phyloP scores from a whole-genome alignment of 805 yeast species.

The Candida ovalis region DNA sequence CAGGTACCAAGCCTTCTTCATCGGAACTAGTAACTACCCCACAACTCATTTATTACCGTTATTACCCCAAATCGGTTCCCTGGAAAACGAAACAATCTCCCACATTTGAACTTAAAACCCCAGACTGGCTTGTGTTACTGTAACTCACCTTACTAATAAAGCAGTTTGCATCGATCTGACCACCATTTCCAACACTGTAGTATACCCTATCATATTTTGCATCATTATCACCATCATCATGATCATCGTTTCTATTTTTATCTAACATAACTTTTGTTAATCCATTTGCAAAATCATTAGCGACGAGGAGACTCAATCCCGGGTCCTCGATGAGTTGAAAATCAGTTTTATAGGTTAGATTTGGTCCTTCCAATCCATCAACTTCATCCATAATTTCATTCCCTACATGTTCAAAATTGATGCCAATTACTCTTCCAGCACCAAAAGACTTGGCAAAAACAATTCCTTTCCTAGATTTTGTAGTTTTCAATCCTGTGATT shows the following conservation, averaged over 20 bases:
- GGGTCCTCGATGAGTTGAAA: neutral
- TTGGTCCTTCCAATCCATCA: neutral
- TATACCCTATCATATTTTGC: neutral
- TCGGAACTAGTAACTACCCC: neutral
- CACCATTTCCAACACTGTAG: neutral
- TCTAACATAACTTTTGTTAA: neutral
- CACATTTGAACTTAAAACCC: neutral
- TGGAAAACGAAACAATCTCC: slow-evolving; percentile 1
- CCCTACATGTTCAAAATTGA: neutral
- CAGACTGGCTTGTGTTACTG: neutral
- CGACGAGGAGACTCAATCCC: neutral
- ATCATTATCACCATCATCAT: neutral
- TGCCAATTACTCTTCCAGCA: neutral
- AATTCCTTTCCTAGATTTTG: neutral
- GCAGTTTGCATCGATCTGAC: neutral
- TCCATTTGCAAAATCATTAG: neutral
- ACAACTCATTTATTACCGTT: neutral
- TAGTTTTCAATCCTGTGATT: slow-evolving; percentile 9
- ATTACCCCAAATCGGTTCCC: neutral
- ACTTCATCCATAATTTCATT: neutral
- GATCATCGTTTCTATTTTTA: neutral
- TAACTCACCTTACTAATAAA: neutral
- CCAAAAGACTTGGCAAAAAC: neutral
- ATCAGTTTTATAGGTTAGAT: neutral
- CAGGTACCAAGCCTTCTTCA: too few relatives aligned